Conservation (phyloP, 768 basidiomycete genomes). For the Kondoa malvinella region DNA sequence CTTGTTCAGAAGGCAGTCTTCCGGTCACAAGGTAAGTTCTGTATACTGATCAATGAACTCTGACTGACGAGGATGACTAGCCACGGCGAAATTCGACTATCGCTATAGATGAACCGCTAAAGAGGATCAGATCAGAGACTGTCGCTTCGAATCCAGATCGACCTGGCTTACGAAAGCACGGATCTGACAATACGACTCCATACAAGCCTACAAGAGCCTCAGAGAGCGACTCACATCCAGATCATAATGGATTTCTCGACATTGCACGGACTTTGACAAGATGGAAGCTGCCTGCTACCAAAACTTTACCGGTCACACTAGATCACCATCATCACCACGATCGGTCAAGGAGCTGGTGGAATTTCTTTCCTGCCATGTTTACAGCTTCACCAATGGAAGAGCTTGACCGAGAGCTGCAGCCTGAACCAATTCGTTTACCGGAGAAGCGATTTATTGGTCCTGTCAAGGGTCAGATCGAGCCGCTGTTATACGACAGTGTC, state of each 20-base stretch:
- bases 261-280: background rate
- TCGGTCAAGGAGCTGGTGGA: background rate
- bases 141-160: too few relatives aligned
- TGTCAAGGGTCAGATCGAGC: conserved; percentile 51
- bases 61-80: too few relatives aligned
- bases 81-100: background rate
- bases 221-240: background rate
- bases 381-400: background rate
- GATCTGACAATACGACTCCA: too few relatives aligned
- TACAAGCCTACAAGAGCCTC: too few relatives aligned
- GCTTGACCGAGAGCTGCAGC: background rate
- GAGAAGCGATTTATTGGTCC: conserved; percentile 17
- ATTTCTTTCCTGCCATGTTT: background rate
- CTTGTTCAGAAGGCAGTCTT: background rate
- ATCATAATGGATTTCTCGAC: background rate
- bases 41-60: too few relatives aligned
- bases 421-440: background rate
- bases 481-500: conserved; percentile 54
- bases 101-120: too few relatives aligned
- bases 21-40: background rate
- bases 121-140: too few relatives aligned
- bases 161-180: too few relatives aligned
- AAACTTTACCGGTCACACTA: conserved; percentile 2
- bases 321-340: conserved; percentile 1
- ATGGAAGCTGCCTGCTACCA: background rate